Percentiles rank a stretch among this genome's conserved stretches.
phyloP scores from a whole-genome alignment of 306 rosid species.

The Hippophae gyantsensis region DNA sequence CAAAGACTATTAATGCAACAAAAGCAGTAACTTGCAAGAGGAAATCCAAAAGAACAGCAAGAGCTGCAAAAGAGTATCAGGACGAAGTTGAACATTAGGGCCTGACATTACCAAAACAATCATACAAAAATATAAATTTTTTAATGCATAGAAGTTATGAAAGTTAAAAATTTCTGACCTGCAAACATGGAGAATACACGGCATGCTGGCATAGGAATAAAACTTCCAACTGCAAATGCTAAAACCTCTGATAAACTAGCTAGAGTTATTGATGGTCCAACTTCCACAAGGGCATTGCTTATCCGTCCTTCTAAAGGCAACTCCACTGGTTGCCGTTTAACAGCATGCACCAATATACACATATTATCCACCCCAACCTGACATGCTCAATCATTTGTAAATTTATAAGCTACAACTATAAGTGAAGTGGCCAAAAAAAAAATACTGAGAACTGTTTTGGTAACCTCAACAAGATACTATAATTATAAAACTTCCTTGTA shows the following conservation, averaged over 20 bases:
- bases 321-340: slow-evolving; percentile 75
- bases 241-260: slow-evolving; percentile 93
- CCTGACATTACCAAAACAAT: slow-evolving; percentile 9
- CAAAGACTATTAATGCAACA: slow-evolving; percentile 82
- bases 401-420: neutral
- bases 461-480: too few relatives aligned
- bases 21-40: slow-evolving; percentile 95
- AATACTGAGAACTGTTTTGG: neutral
- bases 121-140: slow-evolving; percentile 17
- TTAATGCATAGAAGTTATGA: slow-evolving; percentile 3
- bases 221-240: slow-evolving; percentile 96
- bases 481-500: too few relatives aligned
- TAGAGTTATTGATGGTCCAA: slow-evolving; percentile 95
- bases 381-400: slow-evolving; percentile 4
- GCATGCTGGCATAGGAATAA: slow-evolving; percentile 98
- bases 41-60: slow-evolving; percentile 90
- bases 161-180: slow-evolving; percentile 32
- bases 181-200: slow-evolving; percentile 99
- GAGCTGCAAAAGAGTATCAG: slow-evolving; percentile 55
- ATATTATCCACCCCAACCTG: slow-evolving; percentile 99
- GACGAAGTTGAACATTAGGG: slow-evolving; percentile 21
- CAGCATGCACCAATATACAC: slow-evolving; percentile 97
- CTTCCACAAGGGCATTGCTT: slow-evolving; percentile 96
- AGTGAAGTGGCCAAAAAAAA: neutral
- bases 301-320: slow-evolving; percentile 81